Evolutionary conservation across 176 grass and related monocot species (phyloP), one percentile per base, ranked within the genome.

Genomic region (Elymus sibiricus): DNA sequence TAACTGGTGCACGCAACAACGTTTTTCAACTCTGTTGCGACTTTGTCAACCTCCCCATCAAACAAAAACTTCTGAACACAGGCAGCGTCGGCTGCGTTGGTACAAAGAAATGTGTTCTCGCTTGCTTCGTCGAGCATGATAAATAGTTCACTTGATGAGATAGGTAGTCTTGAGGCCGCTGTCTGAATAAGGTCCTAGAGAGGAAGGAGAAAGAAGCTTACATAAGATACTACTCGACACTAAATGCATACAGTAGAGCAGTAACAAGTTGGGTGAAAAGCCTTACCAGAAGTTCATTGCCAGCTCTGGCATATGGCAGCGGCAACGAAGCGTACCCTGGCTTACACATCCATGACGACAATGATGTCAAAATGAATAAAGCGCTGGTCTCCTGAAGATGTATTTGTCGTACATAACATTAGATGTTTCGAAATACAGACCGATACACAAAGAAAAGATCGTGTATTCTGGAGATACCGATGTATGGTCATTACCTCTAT

Each of bases 61-160:
- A 95, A 98, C 24, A 95, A 82, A 87, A 94, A 95, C 88, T 98
- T 98, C 26, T 94, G 88, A 39, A 92, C 76, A 21, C 64, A 88
- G 5, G 82, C 83, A 86, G 86, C 64, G 2, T 82, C 85, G 43
- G 88, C 79, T 32, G 92, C 84, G 49, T 91, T 93, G 72, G 88
- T 89, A 88, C 81, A 92, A 69, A 98, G 88, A 91, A 95, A 94
- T 47, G 96, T 98, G 46, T 90, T 92, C 79, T 98, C 96, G 49
- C 96, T 98, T 92, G 93, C 96, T 89, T 98, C 86, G 58, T 95
- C 88, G 3, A 98, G 90, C 40, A 95, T 64, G 40, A 61, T 77
- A 83, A 98, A 95, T n/a, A 98, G 76, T 78, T 94, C 93, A 76
- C 83, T 86, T 3, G 96, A 94, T 87, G 86, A 90, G 53, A 98